Conservation (phyloP, 768 basidiomycete genomes). For the Psilocybe cyanescens region DNA sequence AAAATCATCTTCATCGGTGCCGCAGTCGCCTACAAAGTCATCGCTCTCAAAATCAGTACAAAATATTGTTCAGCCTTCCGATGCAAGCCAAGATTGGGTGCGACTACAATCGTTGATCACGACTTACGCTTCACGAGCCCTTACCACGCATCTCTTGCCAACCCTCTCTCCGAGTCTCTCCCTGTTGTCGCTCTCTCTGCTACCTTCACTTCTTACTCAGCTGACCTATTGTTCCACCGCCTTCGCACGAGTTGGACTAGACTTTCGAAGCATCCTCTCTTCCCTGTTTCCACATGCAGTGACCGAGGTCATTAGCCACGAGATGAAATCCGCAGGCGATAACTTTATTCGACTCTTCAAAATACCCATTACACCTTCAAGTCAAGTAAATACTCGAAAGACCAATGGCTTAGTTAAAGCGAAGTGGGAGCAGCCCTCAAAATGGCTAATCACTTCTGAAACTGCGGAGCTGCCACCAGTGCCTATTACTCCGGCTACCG, state of each 20-base stretch:
- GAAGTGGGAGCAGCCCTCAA: conserved; percentile 42
- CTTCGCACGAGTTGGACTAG: conserved; percentile 90
- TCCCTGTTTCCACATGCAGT: conserved; percentile 73
- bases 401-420: conserved; percentile 17
- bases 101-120: conserved; percentile 59
- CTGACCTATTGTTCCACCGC: conserved; percentile 92
- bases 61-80: conserved; percentile 20
- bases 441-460: conserved; percentile 51
- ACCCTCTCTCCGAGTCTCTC: conserved; percentile 65
- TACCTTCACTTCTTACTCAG: conserved; percentile 88
- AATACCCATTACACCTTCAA: conserved; percentile 20
- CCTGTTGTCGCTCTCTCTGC: conserved; percentile 60
- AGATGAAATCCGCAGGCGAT: conserved; percentile 46
- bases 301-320: conserved; percentile 52
- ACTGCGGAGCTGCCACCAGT: conserved; percentile 31
- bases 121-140: conserved; percentile 63
- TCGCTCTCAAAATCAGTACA: conserved; percentile 22
- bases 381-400: conserved; percentile 12
- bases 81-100: conserved; percentile 21
- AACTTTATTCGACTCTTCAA: conserved; percentile 39
- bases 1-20: conserved; percentile 35
- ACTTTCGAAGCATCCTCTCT: conserved; percentile 75
- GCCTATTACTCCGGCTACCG: conserved; percentile 27
- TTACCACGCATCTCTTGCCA: conserved; percentile 71
- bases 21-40: conserved; percentile 14